Evolutionary conservation across 2,329 filamentous ascomycete species (phyloP), one percentile per base, ranked within the genome.

Genomic region (Sporothrix humicola): DNA sequence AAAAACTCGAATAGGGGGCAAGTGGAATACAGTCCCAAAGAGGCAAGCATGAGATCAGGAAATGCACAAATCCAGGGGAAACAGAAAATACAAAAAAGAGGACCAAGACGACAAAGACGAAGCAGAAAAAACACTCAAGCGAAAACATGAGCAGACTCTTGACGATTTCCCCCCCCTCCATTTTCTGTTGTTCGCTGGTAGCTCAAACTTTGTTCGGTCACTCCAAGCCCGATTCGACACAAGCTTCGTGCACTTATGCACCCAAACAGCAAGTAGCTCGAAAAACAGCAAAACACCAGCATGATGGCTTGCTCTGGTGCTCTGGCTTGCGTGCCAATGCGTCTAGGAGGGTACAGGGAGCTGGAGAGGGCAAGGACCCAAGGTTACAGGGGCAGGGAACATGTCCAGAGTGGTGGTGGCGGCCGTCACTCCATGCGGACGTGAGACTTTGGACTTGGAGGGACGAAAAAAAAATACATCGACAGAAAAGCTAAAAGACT

Each of bases 171-270:
- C 23, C 23, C 59, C 37, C 59, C 59, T 46, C 59, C 59, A 63
- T 31, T 7, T 15, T 31, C 46, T 26, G 8, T 46, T 37, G 15
- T 23, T 54, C 17, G 66, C 17, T 26, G 31, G 50, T 54, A 8
- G 66, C 23, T 31, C 48, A 31, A 37, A 31, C 65, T 31, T 37
- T 68, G 23, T 52, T 52, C 26, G 44, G 44, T 13, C 13, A 10
- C 50, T 69, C 50, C 66, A 69, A 23, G 48, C 71, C 59, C 71
- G 20, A 72, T 66, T 52, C 48, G 42, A 68, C 31, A 44, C 71
- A 66, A 71, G 69, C 42, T 37, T 44, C 42, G 42, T 31, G 69
- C 54, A 61, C 69, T 59, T 50, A 59, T 71, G 69, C 69, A 70
- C 31, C 8, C 26, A 20, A 26, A 56, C 48, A 69, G 50, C 59